Percentiles rank a stretch among this genome's conserved stretches.
Conservation (phyloP, 805 yeast species). For the Kodamaea leandrae region DNA sequence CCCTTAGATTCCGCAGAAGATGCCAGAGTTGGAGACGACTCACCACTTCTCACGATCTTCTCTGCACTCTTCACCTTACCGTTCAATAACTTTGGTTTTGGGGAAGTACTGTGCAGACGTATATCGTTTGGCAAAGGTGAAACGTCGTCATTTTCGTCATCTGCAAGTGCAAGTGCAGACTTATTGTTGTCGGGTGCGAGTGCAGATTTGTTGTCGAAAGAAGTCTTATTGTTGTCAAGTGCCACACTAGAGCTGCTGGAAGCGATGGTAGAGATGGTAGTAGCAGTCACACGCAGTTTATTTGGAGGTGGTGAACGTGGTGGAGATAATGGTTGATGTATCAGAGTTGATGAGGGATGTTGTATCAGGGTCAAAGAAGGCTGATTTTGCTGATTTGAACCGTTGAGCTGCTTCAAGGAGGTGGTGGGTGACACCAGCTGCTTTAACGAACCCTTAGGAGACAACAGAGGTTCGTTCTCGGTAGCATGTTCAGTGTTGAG, state of each 20-base stretch:
- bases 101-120: conserved; percentile 2
- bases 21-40: background rate
- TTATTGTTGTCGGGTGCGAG: no score
- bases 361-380: no score
- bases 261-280: background rate
- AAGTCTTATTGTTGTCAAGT: no score
- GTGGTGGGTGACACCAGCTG: background rate
- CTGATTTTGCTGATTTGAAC: background rate
- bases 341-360: no score
- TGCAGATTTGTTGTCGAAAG: no score
- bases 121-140: conserved; percentile 13
- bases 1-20: background rate
- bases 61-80: background rate
- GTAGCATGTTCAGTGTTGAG: conserved; percentile 7
- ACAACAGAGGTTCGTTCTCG: background rate
- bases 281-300: background rate
- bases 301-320: conserved; percentile 3
- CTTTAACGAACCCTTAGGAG: background rate
- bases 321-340: conserved; percentile 4
- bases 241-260: background rate
- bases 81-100: background rate
- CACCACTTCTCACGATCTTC: background rate
- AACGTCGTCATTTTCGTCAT: conserved; percentile 12
- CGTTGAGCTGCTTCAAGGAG: background rate
- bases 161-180: background rate